Base-by-base conservation (phyloP, 768 basidiomycete genomes). In the Holtermanniella nyarrowii region DNA sequence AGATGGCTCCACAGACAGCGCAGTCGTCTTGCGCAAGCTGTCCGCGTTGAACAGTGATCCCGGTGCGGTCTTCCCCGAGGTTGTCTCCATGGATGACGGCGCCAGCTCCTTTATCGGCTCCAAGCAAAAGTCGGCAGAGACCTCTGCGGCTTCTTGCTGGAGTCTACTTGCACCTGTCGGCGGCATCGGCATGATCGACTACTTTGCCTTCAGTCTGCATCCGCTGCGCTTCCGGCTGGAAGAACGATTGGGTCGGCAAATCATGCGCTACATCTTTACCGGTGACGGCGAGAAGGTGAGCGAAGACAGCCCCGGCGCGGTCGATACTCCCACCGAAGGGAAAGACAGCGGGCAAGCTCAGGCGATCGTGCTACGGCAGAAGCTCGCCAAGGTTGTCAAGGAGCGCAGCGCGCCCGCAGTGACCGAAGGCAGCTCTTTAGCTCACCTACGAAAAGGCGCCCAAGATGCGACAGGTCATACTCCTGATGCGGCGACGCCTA, bases 161-260 rank as follows among this genome's bases (percentile, higher is more conserved):
- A 80, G 77, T 3, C 78, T 86, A 22, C 74, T 88, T n/a, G 80
- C 88, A 1, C 86, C 89, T 14, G 89, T 96, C 21, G 91, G 89
- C 18, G 91, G 91, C 12, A 95, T 97, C 58, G 80, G 83, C 1
- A 86, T 95, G 56, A 84, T 88, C 68, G 83, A 88, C 67, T 76
- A 78, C 24, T 86, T 95, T 59, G 81, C 85, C 56, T 73, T 93
- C 27, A 78, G 80, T 23, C 75, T 95, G 40, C 88, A 91, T 68
- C 91, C 90, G 0, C 77, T 96, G 59, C 81, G 84, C 25, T 76
- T 95, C 5, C 86, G 88, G 58, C 77, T 96, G 45, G 91, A 97
- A 70, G 82, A 86, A 23, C 79, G 77, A 56, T 78, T 91, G 24
- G 89, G 88, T 7, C 77, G 78, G 18, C 77, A 81, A 50, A 84